Evolutionary conservation across 192 early-diverging fungal species (phyloP), one percentile per base, ranked within the genome.

Genomic region (Chytriomyces sp.): DNA sequence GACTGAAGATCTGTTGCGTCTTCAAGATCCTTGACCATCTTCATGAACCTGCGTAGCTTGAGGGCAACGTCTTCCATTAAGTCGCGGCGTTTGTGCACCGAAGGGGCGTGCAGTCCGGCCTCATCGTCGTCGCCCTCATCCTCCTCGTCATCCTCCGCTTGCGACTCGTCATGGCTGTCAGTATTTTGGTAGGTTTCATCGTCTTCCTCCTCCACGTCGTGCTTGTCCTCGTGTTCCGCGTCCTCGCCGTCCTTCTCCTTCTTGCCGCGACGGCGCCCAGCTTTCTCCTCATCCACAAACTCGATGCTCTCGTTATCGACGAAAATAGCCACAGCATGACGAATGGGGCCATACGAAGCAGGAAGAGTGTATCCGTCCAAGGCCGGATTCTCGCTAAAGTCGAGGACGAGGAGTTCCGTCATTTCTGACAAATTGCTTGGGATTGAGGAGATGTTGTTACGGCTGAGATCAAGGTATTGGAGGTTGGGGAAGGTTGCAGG

Each of bases 401-500:
- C 82, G 36, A 83, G 75, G 38, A 83, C 39, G n/a, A 78, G 74
- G 17, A 83, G 75, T 40, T 78, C 75, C 8, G 31, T 37, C 19
- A 83, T 44, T 5, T 81, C 79, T 26, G 75, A 54, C n/a, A 83
- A 44, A 28, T 22, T 59, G 1, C 41, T 32, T 0, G 79, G 79
- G 5, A 83, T 64, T 32, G 37, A 55, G 34, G 74, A 26, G 64
- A 83, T 70, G 26, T 67, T 17, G 72, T 83, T 83, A 30, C 44
- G 39, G 40, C 67, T 75, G 28, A 81, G 54, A 68, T 83, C 82
- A 12, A 83, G 75, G 77, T 75, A 80, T 26, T 72, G 64, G 5
- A 83, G 65, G 53, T 64, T 14, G 4, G 82, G 82, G 76, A 80
- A 83, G 3, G 56, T 32, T 12, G 41, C 58, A 0, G 74, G 40